Evolutionary conservation across 805 yeast genomes (phyloP), one percentile per base, ranked within the genome.

Genomic region (Nakazawaea ishiwadae): DNA sequence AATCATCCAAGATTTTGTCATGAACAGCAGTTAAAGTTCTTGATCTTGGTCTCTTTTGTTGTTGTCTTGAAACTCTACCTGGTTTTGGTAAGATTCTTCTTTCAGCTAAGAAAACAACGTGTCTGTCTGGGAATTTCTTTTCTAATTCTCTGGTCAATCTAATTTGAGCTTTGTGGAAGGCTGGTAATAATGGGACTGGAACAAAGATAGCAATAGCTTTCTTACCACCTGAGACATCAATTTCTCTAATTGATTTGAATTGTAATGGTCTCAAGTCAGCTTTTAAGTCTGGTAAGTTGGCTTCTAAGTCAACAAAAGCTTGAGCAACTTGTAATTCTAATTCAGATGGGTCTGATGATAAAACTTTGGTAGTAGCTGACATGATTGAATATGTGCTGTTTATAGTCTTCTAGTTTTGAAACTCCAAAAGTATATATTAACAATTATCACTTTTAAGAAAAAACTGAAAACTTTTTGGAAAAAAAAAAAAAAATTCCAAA

Each of bases 101-200:
- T 81, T 91, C 98, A 68, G 97, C 98, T 69, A 91, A 83, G 88
- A 91, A 88, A 63, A 93, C 91, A 73, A 91, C 96, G 73, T 93
- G 97, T 73, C 96, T 87, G 82, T 91, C 99, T 70, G 97, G 95
- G 90, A 91, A 93, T 80, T 93, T 91, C 95, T 91, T 91, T 80
- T 91, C 99, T 71, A 91, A 85, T 81, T 91, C 99, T 78, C 98
- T 91, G 78, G 96, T 88, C 71, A 91, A 84, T 77, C 90, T 85
- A 63, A 79, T 79, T 81, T 91, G 99, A 65, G 91, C 95, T 78
- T 84, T 88, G 87, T 90, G 96, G 91, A 88, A 88, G 58, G 84
- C 82, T 58, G 79, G 63, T 69, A 89, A 81, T 63, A 87, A 78
- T 74, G 98, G 97, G 60, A 85, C 95, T 71, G 99, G 99, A 62